Evolutionary conservation across 1,284 basidiomycete genomes (phyloP).

Genomic region (Agaricales sp.): DNA sequence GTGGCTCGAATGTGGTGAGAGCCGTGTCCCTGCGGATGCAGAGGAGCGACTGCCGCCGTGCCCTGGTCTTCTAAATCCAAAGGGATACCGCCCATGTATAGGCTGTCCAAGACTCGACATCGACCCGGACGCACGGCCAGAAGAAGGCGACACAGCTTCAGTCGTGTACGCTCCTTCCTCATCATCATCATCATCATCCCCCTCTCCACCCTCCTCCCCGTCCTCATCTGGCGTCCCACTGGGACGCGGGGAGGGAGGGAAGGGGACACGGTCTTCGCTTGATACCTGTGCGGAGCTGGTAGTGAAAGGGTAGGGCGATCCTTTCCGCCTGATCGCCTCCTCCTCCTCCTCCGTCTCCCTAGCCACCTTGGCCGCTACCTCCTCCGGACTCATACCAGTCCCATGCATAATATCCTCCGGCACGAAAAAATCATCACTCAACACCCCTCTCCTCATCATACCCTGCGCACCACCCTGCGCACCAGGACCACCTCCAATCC

Average conservation of each 20-base stretch:
- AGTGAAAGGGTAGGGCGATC: slow-evolving; percentile 54
- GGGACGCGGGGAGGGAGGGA: slow-evolving; percentile 51
- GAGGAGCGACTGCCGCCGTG: slow-evolving; percentile 37
- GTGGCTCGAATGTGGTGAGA: slow-evolving; percentile 15
- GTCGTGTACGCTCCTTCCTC: slow-evolving; percentile 26
- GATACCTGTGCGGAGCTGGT: slow-evolving; percentile 44
- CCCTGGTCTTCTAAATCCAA: slow-evolving; percentile 48
- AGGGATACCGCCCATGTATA: slow-evolving; percentile 57
- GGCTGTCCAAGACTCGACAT: slow-evolving; percentile 76
- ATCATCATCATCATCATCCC: slow-evolving; percentile 25
- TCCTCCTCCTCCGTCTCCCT: slow-evolving; percentile 11
- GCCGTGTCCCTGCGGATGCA: slow-evolving; percentile 11
- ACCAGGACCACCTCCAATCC: slow-evolving; percentile 40
- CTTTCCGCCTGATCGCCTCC: slow-evolving; percentile 19
- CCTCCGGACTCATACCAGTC: background rate
- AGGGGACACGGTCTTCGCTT: slow-evolving; percentile 47
- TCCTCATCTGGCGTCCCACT: slow-evolving; percentile 21
- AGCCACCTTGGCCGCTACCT: background rate
- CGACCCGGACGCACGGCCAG: slow-evolving; percentile 56
- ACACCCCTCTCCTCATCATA: slow-evolving; percentile 16
- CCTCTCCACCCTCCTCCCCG: slow-evolving; percentile 22
- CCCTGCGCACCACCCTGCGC: slow-evolving; percentile 42
- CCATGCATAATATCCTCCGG: slow-evolving; percentile 6
- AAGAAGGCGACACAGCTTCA: slow-evolving; percentile 32
- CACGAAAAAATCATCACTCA: slow-evolving; percentile 54